Evolutionary conservation across 345 rosid species (phyloP).

Genomic region (Laguncularia racemosa): DNA sequence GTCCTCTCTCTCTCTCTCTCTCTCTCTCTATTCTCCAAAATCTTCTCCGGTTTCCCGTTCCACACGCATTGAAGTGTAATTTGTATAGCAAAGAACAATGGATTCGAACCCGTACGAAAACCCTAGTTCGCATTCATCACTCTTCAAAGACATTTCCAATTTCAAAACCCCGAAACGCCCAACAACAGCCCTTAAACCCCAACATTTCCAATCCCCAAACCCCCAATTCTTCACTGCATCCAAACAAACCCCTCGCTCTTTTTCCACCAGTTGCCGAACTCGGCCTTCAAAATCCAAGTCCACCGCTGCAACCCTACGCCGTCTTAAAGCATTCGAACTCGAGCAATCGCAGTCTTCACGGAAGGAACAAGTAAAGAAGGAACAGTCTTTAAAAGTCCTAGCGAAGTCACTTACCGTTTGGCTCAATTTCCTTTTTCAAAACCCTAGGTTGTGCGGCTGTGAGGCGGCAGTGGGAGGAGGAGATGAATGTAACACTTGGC

Average conservation of each 20-base stretch:
- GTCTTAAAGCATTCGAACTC: slow-evolving; percentile 58
- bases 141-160: slow-evolving; percentile 72
- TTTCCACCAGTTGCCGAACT: slow-evolving; percentile 16
- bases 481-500: neutral
- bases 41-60: too few relatives aligned
- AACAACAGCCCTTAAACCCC: slow-evolving; percentile 9
- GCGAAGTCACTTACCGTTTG: slow-evolving; percentile 74
- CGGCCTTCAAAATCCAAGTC: slow-evolving; percentile 25
- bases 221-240: slow-evolving; percentile 60
- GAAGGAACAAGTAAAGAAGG: slow-evolving; percentile 50
- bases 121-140: slow-evolving; percentile 11
- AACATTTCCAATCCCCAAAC: slow-evolving; percentile 39
- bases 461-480: slow-evolving; percentile 12
- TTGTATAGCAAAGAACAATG: slow-evolving; percentile 9
- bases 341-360: slow-evolving; percentile 76
- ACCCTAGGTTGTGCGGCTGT: slow-evolving; percentile 71
- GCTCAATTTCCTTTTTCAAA: slow-evolving; percentile 74
- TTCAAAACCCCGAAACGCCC: slow-evolving; percentile 80
- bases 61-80: too few relatives aligned
- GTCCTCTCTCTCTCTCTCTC: neutral
- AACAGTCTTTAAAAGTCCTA: slow-evolving; percentile 54
- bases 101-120: neutral
- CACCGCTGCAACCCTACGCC: slow-evolving; percentile 29
- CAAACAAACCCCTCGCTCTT: slow-evolving; percentile 44
- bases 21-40: too few relatives aligned